phyloP scores from a whole-genome alignment of 768 basidiomycete species.

The Hericium erinaceus region DNA sequence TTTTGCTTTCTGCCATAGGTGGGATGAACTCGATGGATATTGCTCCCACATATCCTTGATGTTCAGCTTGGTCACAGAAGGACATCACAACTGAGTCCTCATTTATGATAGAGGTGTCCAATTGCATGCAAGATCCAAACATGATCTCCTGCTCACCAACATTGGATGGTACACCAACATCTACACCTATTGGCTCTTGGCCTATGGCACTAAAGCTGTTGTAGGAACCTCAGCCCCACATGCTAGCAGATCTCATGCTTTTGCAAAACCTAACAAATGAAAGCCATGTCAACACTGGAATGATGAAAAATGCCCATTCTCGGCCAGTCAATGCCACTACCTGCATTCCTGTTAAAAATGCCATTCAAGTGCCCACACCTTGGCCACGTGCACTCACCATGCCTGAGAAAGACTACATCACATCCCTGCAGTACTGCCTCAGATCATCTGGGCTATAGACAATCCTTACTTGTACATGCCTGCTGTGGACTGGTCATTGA shows the following conservation, averaged over 20 bases:
- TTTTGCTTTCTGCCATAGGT: conserved; percentile 21
- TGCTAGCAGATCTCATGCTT: neutral
- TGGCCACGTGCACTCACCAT: neutral
- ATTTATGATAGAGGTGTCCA: conserved; percentile 24
- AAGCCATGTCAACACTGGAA: conserved; percentile 20
- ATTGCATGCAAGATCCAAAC: conserved; percentile 14
- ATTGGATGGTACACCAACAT: conserved; percentile 5
- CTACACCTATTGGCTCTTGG: conserved; percentile 1
- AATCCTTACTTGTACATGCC: too few relatives aligned
- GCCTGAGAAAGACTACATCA: neutral
- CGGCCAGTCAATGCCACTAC: conserved; percentile 13
- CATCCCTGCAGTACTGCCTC: too few relatives aligned
- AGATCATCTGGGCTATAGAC: too few relatives aligned
- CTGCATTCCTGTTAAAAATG: conserved; percentile 17
- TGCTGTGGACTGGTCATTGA: too few relatives aligned
- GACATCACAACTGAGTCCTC: conserved; percentile 19
- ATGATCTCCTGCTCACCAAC: conserved; percentile 16
- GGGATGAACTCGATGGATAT: conserved; percentile 19
- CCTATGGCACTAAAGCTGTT: neutral
- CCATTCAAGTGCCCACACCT: conserved; percentile 2
- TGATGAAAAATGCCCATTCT: conserved; percentile 5
- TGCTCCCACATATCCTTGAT: conserved; percentile 16
- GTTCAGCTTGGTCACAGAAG: conserved; percentile 13
- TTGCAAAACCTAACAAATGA: too few relatives aligned
- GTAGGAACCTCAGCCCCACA: neutral